Evolutionary conservation across 768 basidiomycete species (phyloP).

Genomic region (Trichaptum fuscoviolaceum): DNA sequence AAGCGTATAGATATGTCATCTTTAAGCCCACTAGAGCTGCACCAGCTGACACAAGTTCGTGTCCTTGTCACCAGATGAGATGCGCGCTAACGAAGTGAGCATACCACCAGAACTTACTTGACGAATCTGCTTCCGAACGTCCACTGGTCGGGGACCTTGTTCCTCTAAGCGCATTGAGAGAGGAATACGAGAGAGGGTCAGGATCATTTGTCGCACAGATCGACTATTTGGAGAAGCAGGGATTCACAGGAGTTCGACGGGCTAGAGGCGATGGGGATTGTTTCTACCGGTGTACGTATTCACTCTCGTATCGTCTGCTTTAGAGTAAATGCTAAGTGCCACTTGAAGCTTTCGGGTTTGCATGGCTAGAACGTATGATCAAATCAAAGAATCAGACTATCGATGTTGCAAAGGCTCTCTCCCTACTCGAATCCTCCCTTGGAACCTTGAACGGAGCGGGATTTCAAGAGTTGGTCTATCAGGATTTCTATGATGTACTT

Average conservation of each 20-base stretch:
- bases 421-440: conserved; percentile 44
- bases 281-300: conserved; percentile 76
- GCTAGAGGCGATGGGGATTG: conserved; percentile 81
- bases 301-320: conserved; percentile 3
- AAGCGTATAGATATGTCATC: conserved; percentile 26
- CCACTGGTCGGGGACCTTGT: conserved; percentile 53
- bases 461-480: conserved; percentile 65
- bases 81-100: background rate
- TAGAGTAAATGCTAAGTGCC: conserved; percentile 13
- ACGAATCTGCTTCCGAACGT: conserved; percentile 34
- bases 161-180: conserved; percentile 49
- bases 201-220: conserved; percentile 68
- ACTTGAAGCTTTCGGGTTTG: conserved; percentile 67
- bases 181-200: conserved; percentile 62
- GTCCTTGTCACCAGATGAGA: background rate
- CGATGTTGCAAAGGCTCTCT: conserved; percentile 46
- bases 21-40: conserved; percentile 28
- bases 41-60: conserved; percentile 37
- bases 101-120: conserved; percentile 29
- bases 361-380: conserved; percentile 71
- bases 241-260: conserved; percentile 63
- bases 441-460: conserved; percentile 49
- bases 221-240: conserved; percentile 55
- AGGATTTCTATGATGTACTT: conserved; percentile 71
- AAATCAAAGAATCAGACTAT: conserved; percentile 37